Base-by-base conservation (phyloP, 1,284 basidiomycete genomes). In the Moesziomyces antarcticus region DNA sequence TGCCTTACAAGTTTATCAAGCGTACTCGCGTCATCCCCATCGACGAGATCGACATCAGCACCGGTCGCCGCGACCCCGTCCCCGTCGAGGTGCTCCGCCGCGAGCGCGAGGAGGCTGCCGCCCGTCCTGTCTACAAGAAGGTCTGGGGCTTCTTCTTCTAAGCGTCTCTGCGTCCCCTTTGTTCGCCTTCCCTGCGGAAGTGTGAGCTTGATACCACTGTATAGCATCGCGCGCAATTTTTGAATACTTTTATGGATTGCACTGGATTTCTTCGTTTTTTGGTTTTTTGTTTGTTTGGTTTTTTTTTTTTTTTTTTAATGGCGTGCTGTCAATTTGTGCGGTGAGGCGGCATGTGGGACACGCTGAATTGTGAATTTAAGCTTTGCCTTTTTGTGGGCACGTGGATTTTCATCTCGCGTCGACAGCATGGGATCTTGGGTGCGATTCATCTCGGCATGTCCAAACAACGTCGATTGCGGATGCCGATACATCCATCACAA, bases 21-120 rank as follows among this genome's bases (percentile, higher is more conserved):
- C 67, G 75, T 35, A 68, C 75, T n/a, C 58, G 67, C 30, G 41
- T 62, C 18, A 71, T 82, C 22, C 42, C 25, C 10, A 52, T 81
- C 30, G 65, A 68, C 30, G 78, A 83, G 47, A 81, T 83, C 48
- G 82, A 83, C 68, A 61, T 83, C 20, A 64, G 57, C 60, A 83
- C 82, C 11, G 82, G 82, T 35, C 73, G 81, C 6, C 67, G 72
- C 7, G 79, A 81, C 49, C 61, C 71, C 20, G 75, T 82, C 4
- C 66, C 74, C 27, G 57, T 78, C 45, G 77, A 83, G 62, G 72
- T 79, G 6, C 78, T 82, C 21, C 66, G 77, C 14, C 66, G 68
- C 47, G 82, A 83, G 68, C 74, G 80, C 33, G 79, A 78, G 55
- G 82, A 82, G 66, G 72, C 59, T 13, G 49, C 50, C 9, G 56